Evolutionary conservation across 352 stramenopile species (phyloP), one percentile per base, ranked within the genome.

Genomic region (Phytopythium oedochilum): DNA sequence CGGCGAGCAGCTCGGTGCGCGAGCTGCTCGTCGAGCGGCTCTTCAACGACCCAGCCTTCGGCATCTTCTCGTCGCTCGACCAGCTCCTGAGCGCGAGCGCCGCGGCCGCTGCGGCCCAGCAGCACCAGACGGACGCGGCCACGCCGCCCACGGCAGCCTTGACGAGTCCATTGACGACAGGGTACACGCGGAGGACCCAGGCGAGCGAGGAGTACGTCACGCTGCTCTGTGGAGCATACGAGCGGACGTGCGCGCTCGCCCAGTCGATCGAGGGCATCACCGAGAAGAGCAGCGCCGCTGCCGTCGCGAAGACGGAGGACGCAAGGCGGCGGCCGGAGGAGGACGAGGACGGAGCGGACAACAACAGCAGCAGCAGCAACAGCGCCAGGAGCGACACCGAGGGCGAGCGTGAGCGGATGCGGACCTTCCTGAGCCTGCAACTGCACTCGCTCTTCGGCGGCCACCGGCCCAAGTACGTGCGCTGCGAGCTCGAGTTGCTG

Each of bases 21-120:
- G 83, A 93, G 47, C 47, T 87, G 8, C 63, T 93, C 11, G 52
- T 93, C 17, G 81, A 90, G 49, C 60, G 83, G 3, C 53, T 93
- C 22, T 92, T 87, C 43, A 88, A 90, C 31, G 83, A 93, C 45
- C 83, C 83, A 31, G 83, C 73, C 2, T 93, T 92, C 11, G 83
- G 83, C 0, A 77, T 93, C 50, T 75, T 88, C 44, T 89, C 78
- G 8, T 88, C 84, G 43, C 53, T 93, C 22, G 83, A 93, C 32
- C 71, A 83, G 31, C 71, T 91, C 25, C 52, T 93, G n/a, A 86
- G 52, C n/a, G 63, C 58, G 7, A 62, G 60, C 44, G 56, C 48
- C 35, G 61, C 64, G 18, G 60, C 62, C 20, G 55, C 61, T 3
- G 54, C 52, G 5, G 45, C 44, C 14, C 43, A 47, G 44, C 42